phyloP scores from a whole-genome alignment of 805 yeast genomes.

The Starmerella geochares region DNA sequence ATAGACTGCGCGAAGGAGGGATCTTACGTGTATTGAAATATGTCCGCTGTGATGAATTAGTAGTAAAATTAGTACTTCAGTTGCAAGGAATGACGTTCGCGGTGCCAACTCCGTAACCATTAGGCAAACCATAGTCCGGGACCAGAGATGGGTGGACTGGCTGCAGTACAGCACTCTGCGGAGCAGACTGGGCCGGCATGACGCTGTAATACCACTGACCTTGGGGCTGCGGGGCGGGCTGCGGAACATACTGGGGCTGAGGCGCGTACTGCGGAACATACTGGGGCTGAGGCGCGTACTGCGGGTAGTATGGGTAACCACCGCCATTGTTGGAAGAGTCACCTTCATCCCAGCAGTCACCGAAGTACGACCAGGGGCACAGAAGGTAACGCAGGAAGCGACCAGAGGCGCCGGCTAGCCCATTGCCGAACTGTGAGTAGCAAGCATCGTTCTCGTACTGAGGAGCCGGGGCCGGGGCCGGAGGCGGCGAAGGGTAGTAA shows the following conservation, averaged over 20 bases:
- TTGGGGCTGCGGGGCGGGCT: slow-evolving; percentile 12
- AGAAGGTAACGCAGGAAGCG: slow-evolving; percentile 13
- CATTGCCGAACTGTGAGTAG: slow-evolving; percentile 12
- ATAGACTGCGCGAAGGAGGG: not conserved
- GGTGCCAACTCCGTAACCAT: slow-evolving; percentile 12
- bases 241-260: not conserved
- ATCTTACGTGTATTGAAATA: not conserved
- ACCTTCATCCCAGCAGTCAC: not conserved
- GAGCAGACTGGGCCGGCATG: slow-evolving; percentile 13
- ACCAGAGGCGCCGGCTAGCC: slow-evolving; percentile 14
- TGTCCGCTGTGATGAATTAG: not conserved
- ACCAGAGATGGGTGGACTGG: slow-evolving; percentile 16
- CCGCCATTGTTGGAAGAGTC: not conserved
- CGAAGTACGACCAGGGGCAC: slow-evolving; percentile 20
- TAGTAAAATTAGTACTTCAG: not conserved
- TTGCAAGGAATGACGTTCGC: slow-evolving; percentile 1
- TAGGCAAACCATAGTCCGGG: slow-evolving; percentile 21
- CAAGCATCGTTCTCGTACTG: slow-evolving; percentile 5
- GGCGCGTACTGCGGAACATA: not conserved
- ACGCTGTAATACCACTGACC: slow-evolving; percentile 17
- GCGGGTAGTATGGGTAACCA: slow-evolving; percentile 1
- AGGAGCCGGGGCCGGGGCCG: too few relatives aligned
- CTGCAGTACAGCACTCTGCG: slow-evolving; percentile 14
- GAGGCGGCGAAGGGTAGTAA: slow-evolving; percentile 5
- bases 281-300: slow-evolving; percentile 3